phyloP scores from a whole-genome alignment of 176 grass and related monocot species.

The Rhynchospora pubera region DNA sequence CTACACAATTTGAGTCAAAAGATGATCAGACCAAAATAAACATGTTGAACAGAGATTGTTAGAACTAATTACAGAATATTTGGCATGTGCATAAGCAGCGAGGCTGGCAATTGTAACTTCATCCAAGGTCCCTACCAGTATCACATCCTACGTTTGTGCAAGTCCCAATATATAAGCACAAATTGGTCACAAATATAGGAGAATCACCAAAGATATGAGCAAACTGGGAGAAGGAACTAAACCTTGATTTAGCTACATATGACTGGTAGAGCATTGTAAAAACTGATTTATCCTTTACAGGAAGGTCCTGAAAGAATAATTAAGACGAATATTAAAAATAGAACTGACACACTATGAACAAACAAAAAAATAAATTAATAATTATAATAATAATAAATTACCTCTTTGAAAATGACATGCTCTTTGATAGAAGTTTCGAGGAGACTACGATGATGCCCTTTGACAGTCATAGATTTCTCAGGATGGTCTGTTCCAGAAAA shows the following conservation, averaged over 20 bases:
- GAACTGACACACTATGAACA: slow-evolving; percentile 13
- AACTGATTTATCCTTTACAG: slow-evolving; percentile 56
- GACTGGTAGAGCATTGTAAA: slow-evolving; percentile 71
- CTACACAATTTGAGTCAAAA: neutral
- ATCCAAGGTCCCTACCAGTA: slow-evolving; percentile 85
- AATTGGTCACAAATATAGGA: slow-evolving; percentile 7
- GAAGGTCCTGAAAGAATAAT: slow-evolving; percentile 39
- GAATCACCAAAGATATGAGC: slow-evolving; percentile 8
- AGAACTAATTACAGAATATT: slow-evolving; percentile 77
- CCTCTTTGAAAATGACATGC: slow-evolving; percentile 74
- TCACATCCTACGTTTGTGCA: slow-evolving; percentile 64
- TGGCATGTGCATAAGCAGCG: slow-evolving; percentile 78
- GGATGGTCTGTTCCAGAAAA: too few relatives aligned
- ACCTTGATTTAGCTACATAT: slow-evolving; percentile 89
- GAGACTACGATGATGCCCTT: too few relatives aligned
- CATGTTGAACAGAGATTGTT: neutral
- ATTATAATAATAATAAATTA: slow-evolving; percentile 24
- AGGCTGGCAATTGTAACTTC: slow-evolving; percentile 71
- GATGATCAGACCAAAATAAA: neutral
- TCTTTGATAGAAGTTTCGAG: slow-evolving; percentile 38
- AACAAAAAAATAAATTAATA: neutral
- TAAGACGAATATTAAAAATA: slow-evolving; percentile 26
- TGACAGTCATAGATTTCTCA: neutral
- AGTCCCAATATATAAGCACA: neutral
- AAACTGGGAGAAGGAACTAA: slow-evolving; percentile 15